phyloP scores from a whole-genome alignment of 306 rosid species.

The Quercus cerris region DNA sequence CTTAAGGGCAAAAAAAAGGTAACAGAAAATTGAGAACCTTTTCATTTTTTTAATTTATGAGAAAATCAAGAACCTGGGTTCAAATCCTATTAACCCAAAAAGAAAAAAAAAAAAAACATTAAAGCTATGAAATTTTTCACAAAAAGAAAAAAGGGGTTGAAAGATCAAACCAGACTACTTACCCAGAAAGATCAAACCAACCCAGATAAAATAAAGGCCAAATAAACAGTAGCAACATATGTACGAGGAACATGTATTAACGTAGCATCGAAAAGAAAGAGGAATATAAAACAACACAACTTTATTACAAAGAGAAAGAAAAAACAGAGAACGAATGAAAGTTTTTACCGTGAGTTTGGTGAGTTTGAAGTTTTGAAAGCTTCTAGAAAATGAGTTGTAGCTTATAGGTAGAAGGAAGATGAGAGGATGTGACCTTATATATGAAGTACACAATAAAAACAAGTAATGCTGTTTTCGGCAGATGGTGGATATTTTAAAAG shows the following conservation, averaged over 20 bases:
- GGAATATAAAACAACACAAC: no score
- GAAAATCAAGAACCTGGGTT: not conserved
- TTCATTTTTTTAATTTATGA: no score
- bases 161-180: not conserved
- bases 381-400: not conserved
- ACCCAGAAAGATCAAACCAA: not conserved
- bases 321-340: not conserved
- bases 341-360: conserved; percentile 4
- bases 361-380: not conserved
- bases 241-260: not conserved
- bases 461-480: no score
- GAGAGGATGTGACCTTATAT: no score
- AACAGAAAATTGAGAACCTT: not conserved
- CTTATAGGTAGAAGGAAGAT: no score
- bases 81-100: not conserved
- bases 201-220: not conserved
- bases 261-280: not conserved
- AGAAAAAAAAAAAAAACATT: not conserved
- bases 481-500: no score
- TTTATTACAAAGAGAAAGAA: not conserved
- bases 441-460: no score
- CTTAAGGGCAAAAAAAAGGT: not conserved
- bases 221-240: not conserved
- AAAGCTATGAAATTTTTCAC: not conserved
- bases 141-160: not conserved